Evolutionary conservation across 805 yeast species (phyloP), one percentile per base, ranked within the genome.

Genomic region (Sungouiozyma intestinalis): DNA sequence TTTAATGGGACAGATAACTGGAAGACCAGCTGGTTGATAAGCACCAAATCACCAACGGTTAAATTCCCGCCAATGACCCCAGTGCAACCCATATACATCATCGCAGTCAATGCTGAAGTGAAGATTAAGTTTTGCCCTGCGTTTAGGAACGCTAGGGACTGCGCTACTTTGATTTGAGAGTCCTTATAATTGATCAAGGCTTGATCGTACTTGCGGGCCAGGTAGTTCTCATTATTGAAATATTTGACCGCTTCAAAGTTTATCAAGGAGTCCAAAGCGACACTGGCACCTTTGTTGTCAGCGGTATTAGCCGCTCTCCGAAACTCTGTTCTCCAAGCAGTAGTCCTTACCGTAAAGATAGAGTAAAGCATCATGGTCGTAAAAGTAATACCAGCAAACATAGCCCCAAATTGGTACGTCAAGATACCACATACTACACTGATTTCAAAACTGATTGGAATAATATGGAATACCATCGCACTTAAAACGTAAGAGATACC

Each of bases 71-170:
- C 63, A 13, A 86, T 78, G n/a, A 92, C 92, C 20, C 97, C 97
- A 42, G 79, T 77, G 54, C 95, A 85, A 14, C 96, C 97, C 94
- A 92, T 81, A 61, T 85, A 92, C 98, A 92, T 92, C 94, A 92
- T 92, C 2, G 80, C 84, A 1, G 98, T 92, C 48, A 92, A 67
- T 1, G 98, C 97, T 34, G 84, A 64, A 0, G 97, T 85, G 64
- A 84, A 84, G 27, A 84, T 84, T 42, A 82, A 52, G 56, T 80
- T 83, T 59, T 84, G 94, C 15, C 94, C 94, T 0, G 86, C 71
- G 49, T 84, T 84, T 46, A 84, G 67, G 54, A 73, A 84, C 18
- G 92, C 87, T 47, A 84, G 65, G 1, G 92, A 83, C 3, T 90
- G 84, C 2, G 90, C 87, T n/a, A 84, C 85, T 55, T 82, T 81